Evolutionary conservation across 441 rosid genomes (phyloP), one percentile per base, ranked within the genome.

Genomic region (Aquilaria agallochum): DNA sequence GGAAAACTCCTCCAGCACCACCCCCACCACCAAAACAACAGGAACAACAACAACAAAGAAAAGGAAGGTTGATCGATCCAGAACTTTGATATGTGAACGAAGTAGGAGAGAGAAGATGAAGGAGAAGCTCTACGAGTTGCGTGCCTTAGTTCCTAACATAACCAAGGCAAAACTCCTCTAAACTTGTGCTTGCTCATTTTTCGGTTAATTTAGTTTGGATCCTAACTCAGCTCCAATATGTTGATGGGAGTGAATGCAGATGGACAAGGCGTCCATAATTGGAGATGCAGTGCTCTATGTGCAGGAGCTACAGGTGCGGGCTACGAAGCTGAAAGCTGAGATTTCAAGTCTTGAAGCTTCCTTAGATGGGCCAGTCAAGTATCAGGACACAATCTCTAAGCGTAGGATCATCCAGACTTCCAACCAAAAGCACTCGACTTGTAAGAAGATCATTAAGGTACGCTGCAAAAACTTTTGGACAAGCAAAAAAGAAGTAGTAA

Each of bases 191-290:
- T 20, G 27, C 27, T 20, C 27, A 2, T 31, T 11, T 62, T 33
- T 0, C 32, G 3, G 12, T 7, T 11, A 14, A 31, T 12, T 27
- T 44, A 53, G 11, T 46, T 34, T 3, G 31, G 31, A n/a, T 9
- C 34, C 56, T 9, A 10, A 30, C 7, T 53, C 33, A 11, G 40
- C 34, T 20, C 20, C 56, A 31, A 9, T 58, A 50, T 20, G 30
- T 30, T 56, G n/a, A 5, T 31, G 42, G 49, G 7, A 34, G 48
- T 54, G 31, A 55, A 9, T 32, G 57, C 71, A 91, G 96, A 92
- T 92, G 98, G 98, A 92, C 66, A 89, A 92, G 83, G 89, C 93
- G 20, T 89, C 96, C 4, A 89, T 92, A 9, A 79, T 89, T n/a
- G 96, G 96, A 68, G 98, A 92, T 56, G 92, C 96, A 0, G 86